phyloP scores from a whole-genome alignment of 768 basidiomycete species.

The Boletus bicolor region DNA sequence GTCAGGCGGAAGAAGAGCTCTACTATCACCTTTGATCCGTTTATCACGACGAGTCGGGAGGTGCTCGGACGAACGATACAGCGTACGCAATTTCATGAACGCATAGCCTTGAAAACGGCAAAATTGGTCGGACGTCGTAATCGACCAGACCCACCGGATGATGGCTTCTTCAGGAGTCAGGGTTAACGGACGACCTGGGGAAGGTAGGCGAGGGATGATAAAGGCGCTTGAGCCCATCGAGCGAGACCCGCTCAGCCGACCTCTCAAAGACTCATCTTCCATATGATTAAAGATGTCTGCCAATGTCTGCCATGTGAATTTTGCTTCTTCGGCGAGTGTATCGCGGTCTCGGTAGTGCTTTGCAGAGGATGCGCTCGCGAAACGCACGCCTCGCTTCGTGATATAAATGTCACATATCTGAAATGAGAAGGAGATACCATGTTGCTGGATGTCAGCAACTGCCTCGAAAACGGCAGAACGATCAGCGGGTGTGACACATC shows the following conservation, averaged over 20 bases:
- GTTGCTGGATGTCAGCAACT: slow-evolving; percentile 31
- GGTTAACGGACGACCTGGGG: slow-evolving; percentile 19
- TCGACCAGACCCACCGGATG: slow-evolving; percentile 24
- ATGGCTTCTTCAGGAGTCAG: slow-evolving; percentile 17
- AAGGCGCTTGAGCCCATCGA: slow-evolving; percentile 1
- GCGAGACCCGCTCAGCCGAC: background rate
- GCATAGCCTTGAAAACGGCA: background rate
- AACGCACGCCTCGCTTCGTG: slow-evolving; percentile 29
- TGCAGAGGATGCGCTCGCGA: slow-evolving; percentile 20
- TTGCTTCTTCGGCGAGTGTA: slow-evolving; percentile 22
- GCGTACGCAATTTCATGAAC: background rate
- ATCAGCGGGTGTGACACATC: slow-evolving; percentile 22
- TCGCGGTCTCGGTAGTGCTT: slow-evolving; percentile 23
- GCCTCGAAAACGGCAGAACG: slow-evolving; percentile 29
- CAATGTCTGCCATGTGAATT: slow-evolving; percentile 16
- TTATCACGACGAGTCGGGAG: slow-evolving; percentile 2
- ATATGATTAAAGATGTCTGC: slow-evolving; percentile 20
- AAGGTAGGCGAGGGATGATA: slow-evolving; percentile 28
- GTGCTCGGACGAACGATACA: background rate
- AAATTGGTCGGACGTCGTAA: slow-evolving; percentile 12
- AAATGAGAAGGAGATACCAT: slow-evolving; percentile 24
- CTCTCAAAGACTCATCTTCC: background rate
- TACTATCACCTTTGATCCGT: slow-evolving; percentile 3
- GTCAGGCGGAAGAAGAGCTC: slow-evolving; percentile 18
- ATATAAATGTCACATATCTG: slow-evolving; percentile 26